phyloP scores from a whole-genome alignment of 2,329 filamentous ascomycete species.

The Chaetomium sp. region DNA sequence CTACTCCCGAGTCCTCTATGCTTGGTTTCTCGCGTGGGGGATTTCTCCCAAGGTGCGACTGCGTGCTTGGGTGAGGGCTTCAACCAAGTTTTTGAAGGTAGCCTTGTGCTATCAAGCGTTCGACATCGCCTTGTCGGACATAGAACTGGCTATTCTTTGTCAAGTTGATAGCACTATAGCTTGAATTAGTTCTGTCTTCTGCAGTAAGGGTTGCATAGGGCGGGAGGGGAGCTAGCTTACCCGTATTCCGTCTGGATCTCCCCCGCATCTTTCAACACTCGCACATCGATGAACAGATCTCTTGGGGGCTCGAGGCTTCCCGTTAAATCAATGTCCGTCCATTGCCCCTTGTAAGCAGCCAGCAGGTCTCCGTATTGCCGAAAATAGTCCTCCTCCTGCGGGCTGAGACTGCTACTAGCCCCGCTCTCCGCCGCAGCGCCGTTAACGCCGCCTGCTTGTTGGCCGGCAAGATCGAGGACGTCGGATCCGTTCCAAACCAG shows the following conservation, averaged over 20 bases:
- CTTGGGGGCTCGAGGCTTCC: slow-evolving; percentile 91
- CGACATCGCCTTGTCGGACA: slow-evolving; percentile 92
- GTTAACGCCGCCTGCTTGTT: slow-evolving; percentile 48
- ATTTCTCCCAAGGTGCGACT: not conserved
- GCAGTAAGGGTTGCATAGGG: not conserved
- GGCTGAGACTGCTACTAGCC: slow-evolving; percentile 77
- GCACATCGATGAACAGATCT: slow-evolving; percentile 94
- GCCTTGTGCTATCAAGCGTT: slow-evolving; percentile 88
- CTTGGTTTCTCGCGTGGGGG: not conserved
- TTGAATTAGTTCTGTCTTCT: slow-evolving; percentile 32
- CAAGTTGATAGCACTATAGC: slow-evolving; percentile 79
- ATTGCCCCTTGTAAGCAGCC: slow-evolving; percentile 96
- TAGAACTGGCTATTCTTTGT: slow-evolving; percentile 99
- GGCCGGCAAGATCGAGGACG: slow-evolving; percentile 68
- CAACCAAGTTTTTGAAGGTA: slow-evolving; percentile 89
- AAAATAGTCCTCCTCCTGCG: slow-evolving; percentile 96
- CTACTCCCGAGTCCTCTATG: not conserved
- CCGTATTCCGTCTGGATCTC: slow-evolving; percentile 99
- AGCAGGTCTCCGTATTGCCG: slow-evolving; percentile 88
- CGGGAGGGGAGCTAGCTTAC: slow-evolving; percentile 52
- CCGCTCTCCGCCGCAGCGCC: slow-evolving; percentile 48
- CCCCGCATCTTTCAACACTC: slow-evolving; percentile 93
- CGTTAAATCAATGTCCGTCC: slow-evolving; percentile 96
- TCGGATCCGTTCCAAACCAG: slow-evolving; percentile 91
- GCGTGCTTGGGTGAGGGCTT: slow-evolving; percentile 37